phyloP scores from a whole-genome alignment of 108 stramenopile species.

The Pseudonitzschia pungens region DNA sequence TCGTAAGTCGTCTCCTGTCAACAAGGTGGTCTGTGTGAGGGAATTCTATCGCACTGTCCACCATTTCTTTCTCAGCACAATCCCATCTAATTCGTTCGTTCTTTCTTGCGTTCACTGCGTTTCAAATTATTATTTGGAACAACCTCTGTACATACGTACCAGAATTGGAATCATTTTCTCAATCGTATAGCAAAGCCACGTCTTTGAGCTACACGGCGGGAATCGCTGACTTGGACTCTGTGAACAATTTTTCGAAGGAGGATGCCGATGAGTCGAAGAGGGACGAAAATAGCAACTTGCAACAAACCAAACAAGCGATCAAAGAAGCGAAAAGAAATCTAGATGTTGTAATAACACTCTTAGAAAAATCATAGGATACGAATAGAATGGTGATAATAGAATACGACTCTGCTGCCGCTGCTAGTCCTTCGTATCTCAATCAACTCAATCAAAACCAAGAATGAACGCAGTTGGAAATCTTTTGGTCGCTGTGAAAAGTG shows the following conservation, averaged over 20 bases:
- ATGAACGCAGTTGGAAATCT: background rate
- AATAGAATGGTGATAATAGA: background rate
- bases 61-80: background rate
- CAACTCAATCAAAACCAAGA: background rate
- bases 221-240: conserved; percentile 64
- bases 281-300: conserved; percentile 50
- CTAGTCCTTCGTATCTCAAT: too few relatives aligned
- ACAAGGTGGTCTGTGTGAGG: background rate
- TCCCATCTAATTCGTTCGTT: background rate
- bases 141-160: background rate
- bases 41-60: background rate
- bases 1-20: conserved; percentile 19
- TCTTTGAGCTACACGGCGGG: conserved; percentile 70
- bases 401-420: background rate
- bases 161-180: conserved; percentile 60
- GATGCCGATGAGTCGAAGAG: conserved; percentile 27
- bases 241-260: conserved; percentile 74
- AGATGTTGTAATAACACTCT: conserved; percentile 42
- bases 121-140: background rate
- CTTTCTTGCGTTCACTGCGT: background rate
- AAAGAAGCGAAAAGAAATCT: conserved; percentile 51
- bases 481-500: background rate
- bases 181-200: conserved; percentile 52
- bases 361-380: conserved; percentile 17
- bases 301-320: conserved; percentile 57